Evolutionary conservation across 2,329 filamentous ascomycete species (phyloP).

Genomic region (Botryotinia globosa): DNA sequence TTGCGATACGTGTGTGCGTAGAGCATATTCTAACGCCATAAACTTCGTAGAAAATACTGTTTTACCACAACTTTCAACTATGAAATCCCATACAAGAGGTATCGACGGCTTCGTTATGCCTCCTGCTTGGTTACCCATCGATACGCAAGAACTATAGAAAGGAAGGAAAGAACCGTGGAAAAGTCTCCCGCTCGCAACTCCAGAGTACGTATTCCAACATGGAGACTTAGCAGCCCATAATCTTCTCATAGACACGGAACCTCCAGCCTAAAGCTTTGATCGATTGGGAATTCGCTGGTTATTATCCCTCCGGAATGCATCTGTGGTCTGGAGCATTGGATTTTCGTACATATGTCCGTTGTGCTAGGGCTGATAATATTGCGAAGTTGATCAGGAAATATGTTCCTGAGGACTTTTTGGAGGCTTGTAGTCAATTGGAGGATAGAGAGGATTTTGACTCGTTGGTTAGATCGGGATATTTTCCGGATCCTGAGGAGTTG

Average conservation of each 20-base stretch:
- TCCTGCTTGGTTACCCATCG: background rate
- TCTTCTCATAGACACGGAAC: background rate
- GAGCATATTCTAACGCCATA: background rate
- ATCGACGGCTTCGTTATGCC: background rate
- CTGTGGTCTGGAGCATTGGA: background rate
- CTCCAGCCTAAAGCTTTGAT: background rate
- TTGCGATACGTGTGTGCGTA: background rate
- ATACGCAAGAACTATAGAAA: background rate
- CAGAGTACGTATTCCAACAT: background rate
- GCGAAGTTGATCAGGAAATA: background rate
- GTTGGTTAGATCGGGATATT: background rate
- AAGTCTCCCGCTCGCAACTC: background rate
- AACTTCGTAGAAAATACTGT: background rate
- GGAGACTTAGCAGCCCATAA: background rate
- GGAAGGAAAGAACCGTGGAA: background rate
- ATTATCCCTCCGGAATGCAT: background rate
- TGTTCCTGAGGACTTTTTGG: background rate
- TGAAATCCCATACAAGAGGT: background rate
- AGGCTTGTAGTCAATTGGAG: background rate
- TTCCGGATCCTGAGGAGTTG: background rate
- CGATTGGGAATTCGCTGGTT: conserved; percentile 2
- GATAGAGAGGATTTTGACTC: background rate
- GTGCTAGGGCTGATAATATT: background rate
- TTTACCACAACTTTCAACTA: background rate
- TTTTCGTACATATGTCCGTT: background rate